Base-by-base conservation (phyloP, 192 early-diverging fungal species). In the Backusella luteola region DNA sequence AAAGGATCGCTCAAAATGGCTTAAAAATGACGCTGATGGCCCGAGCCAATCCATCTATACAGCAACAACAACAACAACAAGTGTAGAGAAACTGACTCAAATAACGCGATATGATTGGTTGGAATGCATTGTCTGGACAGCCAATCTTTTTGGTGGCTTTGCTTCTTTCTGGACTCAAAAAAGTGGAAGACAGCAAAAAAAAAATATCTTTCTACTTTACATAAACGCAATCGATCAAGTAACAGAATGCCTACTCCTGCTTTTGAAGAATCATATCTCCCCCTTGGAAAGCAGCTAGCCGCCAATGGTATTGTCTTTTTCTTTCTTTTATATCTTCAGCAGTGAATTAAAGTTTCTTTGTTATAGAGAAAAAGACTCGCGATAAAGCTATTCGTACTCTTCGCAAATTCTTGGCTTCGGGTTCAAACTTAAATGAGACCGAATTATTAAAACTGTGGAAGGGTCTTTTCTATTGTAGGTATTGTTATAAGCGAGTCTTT, bases 391-490 rank as follows among this genome's bases (percentile, higher is more conserved):
- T 93, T 78, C 80, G 86, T 15, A 77, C 83, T 15, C 88, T 94
- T 1, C 73, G 83, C 21, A 78, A 82, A 46, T 94, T 87, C 84
- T 74, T 94, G 29, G 78, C 82, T 9, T 79, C 63, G 26, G 86
- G 90, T 59, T 80, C 81, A 34, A 84, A 87, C 17, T 76, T 95
- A 19, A 67, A 80, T 26, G 79, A 93, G 11, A 81, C 86, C 53
- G 92, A 95, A 42, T 84, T 97, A 76, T 70, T 90, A 69, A 94
- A 94, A 79, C 88, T 96, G 12, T 97, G 96, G 95, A 96, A 96
- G 85, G 96, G 93, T 17, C 88, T 97, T 15, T 97, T 96, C 71
- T 97, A 96, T 80, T 94, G 96, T 93, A 87, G 81, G 90, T 80
- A 15, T 21, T 15, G 0, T 66, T 34, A 42, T 0, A 39, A 63